A percentile compares a stretch with the other conserved stretches of the same genome.
Evolutionary conservation across 1,284 basidiomycete genomes (phyloP).

Genomic region (Cutaneotrichosporon cavernicola): DNA sequence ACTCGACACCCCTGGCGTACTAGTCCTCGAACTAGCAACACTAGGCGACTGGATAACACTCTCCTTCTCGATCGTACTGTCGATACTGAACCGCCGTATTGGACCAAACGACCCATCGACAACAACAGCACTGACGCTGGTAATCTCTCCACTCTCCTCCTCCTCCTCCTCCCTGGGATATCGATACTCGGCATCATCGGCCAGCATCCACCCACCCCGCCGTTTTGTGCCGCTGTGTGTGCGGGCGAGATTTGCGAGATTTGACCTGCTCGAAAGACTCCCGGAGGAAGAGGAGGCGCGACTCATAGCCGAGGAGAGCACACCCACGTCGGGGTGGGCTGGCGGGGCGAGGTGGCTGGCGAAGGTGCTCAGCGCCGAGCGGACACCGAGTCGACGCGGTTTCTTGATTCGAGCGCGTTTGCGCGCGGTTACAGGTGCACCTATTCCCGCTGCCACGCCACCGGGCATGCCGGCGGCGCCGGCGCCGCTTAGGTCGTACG

Average conservation of each 20-base stretch:
- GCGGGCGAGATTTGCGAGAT: not conserved
- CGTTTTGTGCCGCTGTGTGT: not conserved
- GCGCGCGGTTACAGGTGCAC: not conserved
- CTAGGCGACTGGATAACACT: not conserved
- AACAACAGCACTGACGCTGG: conserved; percentile 4
- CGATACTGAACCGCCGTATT: no score
- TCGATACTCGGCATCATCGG: conserved; percentile 2
- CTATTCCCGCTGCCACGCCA: not conserved
- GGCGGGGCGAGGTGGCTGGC: conserved; percentile 7
- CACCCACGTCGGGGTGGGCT: not conserved
- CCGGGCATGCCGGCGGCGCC: not conserved
- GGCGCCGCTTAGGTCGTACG: not conserved
- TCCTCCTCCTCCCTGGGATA: not conserved
- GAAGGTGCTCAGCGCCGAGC: conserved; percentile 1
- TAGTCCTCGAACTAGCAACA: not conserved
- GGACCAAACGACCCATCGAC: conserved; percentile 9
- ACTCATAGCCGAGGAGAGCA: not conserved
- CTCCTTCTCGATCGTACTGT: not conserved
- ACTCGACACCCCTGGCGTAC: not conserved
- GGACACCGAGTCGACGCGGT: not conserved
- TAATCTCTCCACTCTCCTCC: not conserved
- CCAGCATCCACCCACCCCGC: conserved; percentile 7
- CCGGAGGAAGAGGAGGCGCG: not conserved
- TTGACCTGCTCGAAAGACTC: not conserved
- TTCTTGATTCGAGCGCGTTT: conserved; percentile 6